phyloP scores from a whole-genome alignment of 106 monocot genomes.

The Platanthera guangdongensis region DNA sequence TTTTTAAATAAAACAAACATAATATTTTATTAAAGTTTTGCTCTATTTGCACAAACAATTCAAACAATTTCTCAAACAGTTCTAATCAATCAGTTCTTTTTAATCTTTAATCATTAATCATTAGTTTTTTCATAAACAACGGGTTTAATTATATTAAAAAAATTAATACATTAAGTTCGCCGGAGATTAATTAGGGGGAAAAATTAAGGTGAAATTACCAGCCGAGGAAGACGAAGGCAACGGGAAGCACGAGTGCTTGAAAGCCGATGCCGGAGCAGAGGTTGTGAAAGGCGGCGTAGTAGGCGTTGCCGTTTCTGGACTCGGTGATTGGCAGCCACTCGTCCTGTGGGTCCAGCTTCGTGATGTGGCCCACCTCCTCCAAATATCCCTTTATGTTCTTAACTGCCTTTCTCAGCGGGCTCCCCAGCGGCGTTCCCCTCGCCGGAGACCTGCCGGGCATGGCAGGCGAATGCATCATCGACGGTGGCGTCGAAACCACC shows the following conservation, averaged over 20 bases:
- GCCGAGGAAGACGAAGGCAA: slow-evolving; percentile 73
- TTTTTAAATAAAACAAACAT: no score
- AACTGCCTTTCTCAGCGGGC: slow-evolving; percentile 53
- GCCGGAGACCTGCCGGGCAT: slow-evolving; percentile 16
- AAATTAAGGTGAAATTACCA: slow-evolving; percentile 31
- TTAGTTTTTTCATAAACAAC: no score
- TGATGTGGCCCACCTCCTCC: slow-evolving; percentile 65
- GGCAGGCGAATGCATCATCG: slow-evolving; percentile 22
- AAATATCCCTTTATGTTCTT: slow-evolving; percentile 51
- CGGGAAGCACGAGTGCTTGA: slow-evolving; percentile 76
- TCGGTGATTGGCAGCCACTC: slow-evolving; percentile 94
- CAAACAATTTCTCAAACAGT: no score
- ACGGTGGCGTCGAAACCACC: slow-evolving; percentile 43
- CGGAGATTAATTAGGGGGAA: no score
- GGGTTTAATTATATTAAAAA: no score
- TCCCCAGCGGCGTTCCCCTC: slow-evolving; percentile 32
- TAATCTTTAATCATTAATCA: no score
- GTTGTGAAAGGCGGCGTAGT: slow-evolving; percentile 80
- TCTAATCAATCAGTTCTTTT: no score
- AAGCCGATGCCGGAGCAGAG: slow-evolving; percentile 85
- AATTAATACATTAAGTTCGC: no score
- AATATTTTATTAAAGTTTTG: no score
- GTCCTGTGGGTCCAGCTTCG: slow-evolving; percentile 60
- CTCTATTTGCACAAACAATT: no score
- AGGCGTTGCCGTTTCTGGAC: slow-evolving; percentile 86